Evolutionary conservation across 257 asterid genomes (phyloP).

Genomic region (Striga asiatica): DNA sequence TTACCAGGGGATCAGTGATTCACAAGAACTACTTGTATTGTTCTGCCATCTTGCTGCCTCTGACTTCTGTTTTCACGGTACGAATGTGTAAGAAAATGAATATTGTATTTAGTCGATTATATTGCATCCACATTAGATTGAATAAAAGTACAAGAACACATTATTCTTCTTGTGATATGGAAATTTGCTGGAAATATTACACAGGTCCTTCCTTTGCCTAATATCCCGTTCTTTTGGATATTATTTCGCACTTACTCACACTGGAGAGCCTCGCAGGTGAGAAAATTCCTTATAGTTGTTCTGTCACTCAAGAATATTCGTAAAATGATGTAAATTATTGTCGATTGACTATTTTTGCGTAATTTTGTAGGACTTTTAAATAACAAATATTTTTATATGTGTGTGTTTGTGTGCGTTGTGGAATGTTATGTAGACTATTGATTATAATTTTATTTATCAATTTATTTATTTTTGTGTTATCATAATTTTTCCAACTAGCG

Average conservation of each 20-base stretch:
- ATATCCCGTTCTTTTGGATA: conserved; percentile 91
- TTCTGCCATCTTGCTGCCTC: conserved; percentile 70
- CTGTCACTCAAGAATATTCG: no score
- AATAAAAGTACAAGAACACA: neutral
- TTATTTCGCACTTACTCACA: conserved; percentile 91
- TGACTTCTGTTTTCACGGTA: conserved; percentile 74
- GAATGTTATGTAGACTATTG: no score
- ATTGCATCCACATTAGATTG: neutral
- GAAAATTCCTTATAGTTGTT: neutral
- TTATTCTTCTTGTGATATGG: neutral
- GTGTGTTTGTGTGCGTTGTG: no score
- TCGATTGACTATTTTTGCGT: no score
- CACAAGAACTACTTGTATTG: conserved; percentile 82
- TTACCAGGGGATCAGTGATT: conserved; percentile 67
- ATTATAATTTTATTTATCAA: no score
- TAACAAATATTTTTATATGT: no score
- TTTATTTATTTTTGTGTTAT: no score
- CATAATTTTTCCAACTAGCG: no score
- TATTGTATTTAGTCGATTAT: neutral
- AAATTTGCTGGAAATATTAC: neutral
- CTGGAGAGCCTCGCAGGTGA: conserved; percentile 97
- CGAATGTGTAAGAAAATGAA: neutral
- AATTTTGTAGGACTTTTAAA: no score
- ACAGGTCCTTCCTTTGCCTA: conserved; percentile 96
- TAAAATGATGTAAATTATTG: neutral